A percentile compares a stretch with the other conserved stretches of the same genome.
Evolutionary conservation across 306 rosid species (phyloP).

Genomic region (Citrullus mucosospermus): DNA sequence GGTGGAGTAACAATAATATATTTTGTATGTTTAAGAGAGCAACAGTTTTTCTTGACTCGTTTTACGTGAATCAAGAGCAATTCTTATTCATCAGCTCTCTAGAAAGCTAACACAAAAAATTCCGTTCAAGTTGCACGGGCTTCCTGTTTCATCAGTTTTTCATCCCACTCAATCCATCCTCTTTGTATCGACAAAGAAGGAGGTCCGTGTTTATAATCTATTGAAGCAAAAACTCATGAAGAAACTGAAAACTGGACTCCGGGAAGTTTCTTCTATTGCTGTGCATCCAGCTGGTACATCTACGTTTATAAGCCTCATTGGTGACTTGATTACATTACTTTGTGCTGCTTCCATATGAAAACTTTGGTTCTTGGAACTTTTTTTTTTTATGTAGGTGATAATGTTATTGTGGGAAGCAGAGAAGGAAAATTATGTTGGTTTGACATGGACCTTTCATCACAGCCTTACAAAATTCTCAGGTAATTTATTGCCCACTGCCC

Average conservation of each 20-base stretch:
- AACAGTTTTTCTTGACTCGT: slow-evolving; percentile 45
- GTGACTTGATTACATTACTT: neutral
- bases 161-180: slow-evolving; percentile 77
- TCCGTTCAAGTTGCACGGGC: slow-evolving; percentile 72
- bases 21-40: neutral
- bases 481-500: slow-evolving; percentile 20
- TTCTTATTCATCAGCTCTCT: slow-evolving; percentile 70
- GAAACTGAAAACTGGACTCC: slow-evolving; percentile 80
- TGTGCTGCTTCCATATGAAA: too few species aligned
- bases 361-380: neutral
- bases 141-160: slow-evolving; percentile 71
- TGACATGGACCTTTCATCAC: slow-evolving; percentile 92
- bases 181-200: slow-evolving; percentile 66
- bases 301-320: neutral
- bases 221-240: slow-evolving; percentile 42
- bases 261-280: slow-evolving; percentile 74
- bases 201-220: slow-evolving; percentile 65
- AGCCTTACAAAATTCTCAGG: slow-evolving; percentile 64
- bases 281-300: slow-evolving; percentile 79
- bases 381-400: slow-evolving; percentile 55
- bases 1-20: neutral
- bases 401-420: slow-evolving; percentile 87
- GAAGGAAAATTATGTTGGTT: slow-evolving; percentile 97
- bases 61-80: slow-evolving; percentile 74
- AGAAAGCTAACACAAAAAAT: slow-evolving; percentile 62